Percentiles rank a stretch among this genome's conserved stretches.
Conservation (phyloP, 176 grass and related monocot species). For the Carex kokanica region DNA sequence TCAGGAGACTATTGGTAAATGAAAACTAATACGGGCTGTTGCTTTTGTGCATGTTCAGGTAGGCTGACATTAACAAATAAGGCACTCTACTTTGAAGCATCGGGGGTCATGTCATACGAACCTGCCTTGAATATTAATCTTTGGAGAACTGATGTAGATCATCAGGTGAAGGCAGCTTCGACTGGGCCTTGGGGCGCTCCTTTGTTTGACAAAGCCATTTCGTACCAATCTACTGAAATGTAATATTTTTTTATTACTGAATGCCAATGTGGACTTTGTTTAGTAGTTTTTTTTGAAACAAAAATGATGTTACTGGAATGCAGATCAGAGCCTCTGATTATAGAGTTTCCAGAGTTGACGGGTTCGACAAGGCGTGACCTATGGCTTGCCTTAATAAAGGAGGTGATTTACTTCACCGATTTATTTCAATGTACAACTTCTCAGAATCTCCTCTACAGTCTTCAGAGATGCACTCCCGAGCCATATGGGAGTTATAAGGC, state of each 20-base stretch:
- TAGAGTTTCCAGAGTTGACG: constrained; percentile 88
- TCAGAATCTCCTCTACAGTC: constrained; percentile 48
- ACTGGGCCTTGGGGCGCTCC: constrained; percentile 92
- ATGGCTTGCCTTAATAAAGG: constrained; percentile 81
- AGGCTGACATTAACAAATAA: constrained; percentile 81
- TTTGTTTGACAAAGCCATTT: constrained; percentile 84
- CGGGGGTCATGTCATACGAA: constrained; percentile 58
- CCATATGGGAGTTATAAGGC: constrained; percentile 79
- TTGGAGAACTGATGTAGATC: constrained; percentile 45
- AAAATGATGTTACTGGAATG: constrained; percentile 25
- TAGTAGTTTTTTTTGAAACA: not conserved
- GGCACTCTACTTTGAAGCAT: constrained; percentile 82
- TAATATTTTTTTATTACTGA: constrained; percentile 31
- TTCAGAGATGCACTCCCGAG: constrained; percentile 66
- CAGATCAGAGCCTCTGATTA: constrained; percentile 78
- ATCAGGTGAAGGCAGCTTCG: constrained; percentile 61
- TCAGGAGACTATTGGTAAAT: not conserved
- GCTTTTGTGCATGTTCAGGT: constrained; percentile 34
- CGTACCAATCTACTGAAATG: constrained; percentile 54
- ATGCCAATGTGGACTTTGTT: not conserved
- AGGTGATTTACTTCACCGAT: constrained; percentile 70
- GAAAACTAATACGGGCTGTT: not conserved
- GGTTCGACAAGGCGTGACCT: constrained; percentile 84
- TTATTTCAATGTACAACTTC: constrained; percentile 56
- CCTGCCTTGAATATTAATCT: constrained; percentile 65